Evolutionary conservation across 176 grass and related monocot genomes (phyloP).

Genomic region (Oryza longistaminata): DNA sequence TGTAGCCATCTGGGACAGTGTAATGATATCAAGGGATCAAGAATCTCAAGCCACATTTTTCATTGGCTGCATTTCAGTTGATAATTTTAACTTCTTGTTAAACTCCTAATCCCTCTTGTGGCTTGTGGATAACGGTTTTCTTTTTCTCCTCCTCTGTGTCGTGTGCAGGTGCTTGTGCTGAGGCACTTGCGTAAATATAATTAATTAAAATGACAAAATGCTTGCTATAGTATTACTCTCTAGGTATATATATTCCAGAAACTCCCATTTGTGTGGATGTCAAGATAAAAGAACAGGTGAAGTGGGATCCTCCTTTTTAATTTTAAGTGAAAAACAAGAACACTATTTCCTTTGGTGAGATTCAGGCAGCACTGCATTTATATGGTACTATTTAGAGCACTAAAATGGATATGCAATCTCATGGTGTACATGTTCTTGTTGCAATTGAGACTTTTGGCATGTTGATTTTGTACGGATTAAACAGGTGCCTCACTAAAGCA

Average conservation of each 20-base stretch:
- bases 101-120: not conserved
- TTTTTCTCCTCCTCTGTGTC: not conserved
- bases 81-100: not conserved
- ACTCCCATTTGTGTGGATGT: conserved; percentile 24
- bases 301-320: not conserved
- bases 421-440: not conserved
- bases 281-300: not conserved
- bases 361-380: not conserved
- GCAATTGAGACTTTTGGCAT: not conserved
- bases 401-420: not conserved
- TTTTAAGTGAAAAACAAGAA: not conserved
- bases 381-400: not conserved
- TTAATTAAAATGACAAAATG: not conserved
- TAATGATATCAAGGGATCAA: conserved; percentile 12
- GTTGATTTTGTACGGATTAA: not conserved
- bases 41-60: conserved; percentile 8
- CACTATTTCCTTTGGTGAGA: not conserved
- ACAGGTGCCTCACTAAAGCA: not conserved
- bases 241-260: not conserved
- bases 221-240: not conserved
- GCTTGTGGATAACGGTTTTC: not conserved
- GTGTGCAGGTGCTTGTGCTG: not conserved
- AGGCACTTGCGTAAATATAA: not conserved
- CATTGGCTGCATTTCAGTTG: not conserved
- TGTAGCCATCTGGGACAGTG: not conserved